phyloP scores from a whole-genome alignment of 305 asterid genomes.

The Fraxinus nigra region DNA sequence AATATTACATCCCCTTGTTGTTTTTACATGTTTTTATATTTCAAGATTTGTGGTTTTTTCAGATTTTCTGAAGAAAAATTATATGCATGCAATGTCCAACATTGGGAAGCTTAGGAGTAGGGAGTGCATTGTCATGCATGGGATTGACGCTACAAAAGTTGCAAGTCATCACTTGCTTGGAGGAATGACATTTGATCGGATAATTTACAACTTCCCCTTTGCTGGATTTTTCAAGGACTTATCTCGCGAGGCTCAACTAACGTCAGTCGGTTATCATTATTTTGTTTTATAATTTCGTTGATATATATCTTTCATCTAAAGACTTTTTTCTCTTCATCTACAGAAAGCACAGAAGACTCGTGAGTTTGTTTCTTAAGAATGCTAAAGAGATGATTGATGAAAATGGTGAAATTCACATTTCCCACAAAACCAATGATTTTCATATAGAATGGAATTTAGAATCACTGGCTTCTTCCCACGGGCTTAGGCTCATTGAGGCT shows the following conservation, averaged over 20 bases:
- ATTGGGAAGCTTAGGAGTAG: conserved; percentile 19
- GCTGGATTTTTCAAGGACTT: conserved; percentile 30
- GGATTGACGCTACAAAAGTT: conserved; percentile 34
- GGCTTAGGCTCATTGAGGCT: conserved; percentile 31
- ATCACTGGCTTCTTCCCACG: conserved; percentile 18
- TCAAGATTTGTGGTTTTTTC: neutral
- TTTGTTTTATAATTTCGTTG: too few relatives aligned
- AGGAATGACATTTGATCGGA: conserved; percentile 24
- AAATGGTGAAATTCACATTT: conserved; percentile 38
- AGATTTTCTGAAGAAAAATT: conserved; percentile 33
- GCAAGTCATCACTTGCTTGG: conserved; percentile 4
- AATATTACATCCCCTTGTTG: neutral
- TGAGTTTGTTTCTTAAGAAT: conserved; percentile 34
- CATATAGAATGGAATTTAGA: conserved; percentile 23
- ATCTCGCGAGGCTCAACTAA: conserved; percentile 5
- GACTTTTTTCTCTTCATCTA: neutral
- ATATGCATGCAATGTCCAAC: conserved; percentile 25
- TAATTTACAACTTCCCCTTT: conserved; percentile 33
- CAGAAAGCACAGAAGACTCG: conserved; percentile 31
- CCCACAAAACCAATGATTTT: conserved; percentile 40
- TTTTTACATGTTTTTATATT: too few relatives aligned
- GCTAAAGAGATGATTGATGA: conserved; percentile 31
- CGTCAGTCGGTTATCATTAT: neutral
- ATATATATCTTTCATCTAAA: too few relatives aligned
- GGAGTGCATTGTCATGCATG: conserved; percentile 32